Percentiles rank a stretch among this genome's conserved stretches.
Conservation (phyloP, 805 yeast species). For the Isabelozyma gotoi region DNA sequence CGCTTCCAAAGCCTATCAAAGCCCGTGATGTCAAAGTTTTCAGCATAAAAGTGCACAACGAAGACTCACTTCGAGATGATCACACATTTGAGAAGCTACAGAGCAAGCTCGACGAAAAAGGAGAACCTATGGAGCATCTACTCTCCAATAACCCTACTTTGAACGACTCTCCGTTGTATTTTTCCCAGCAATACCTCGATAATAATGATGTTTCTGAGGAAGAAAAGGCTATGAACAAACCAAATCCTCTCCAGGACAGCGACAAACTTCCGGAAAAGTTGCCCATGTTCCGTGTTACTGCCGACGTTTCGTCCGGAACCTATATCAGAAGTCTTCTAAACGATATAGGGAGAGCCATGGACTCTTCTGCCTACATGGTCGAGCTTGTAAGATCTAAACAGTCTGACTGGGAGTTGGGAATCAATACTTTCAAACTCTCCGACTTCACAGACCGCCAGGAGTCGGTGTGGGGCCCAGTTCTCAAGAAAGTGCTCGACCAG, state of each 20-base stretch:
- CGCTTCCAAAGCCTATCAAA: conserved; percentile 81
- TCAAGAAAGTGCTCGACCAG: conserved; percentile 50
- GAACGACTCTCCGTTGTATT: conserved; percentile 61
- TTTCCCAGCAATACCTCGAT: conserved; percentile 54
- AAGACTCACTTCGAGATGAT: conserved; percentile 51
- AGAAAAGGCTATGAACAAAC: conserved; percentile 38
- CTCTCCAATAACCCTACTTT: conserved; percentile 54
- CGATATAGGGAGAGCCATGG: conserved; percentile 81
- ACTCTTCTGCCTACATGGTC: conserved; percentile 86
- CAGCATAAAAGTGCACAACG: conserved; percentile 50
- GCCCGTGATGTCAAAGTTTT: conserved; percentile 67
- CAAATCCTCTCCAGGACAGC: conserved; percentile 37
- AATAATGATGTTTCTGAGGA: conserved; percentile 28
- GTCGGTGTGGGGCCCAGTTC: conserved; percentile 67
- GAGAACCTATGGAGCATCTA: conserved; percentile 42
- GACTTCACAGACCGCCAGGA: conserved; percentile 65
- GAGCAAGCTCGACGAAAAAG: conserved; percentile 49
- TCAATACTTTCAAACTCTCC: conserved; percentile 62
- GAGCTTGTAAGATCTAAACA: conserved; percentile 72
- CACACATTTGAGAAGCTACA: conserved; percentile 52
- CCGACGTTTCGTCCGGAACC: conserved; percentile 91
- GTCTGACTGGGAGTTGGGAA: conserved; percentile 78
- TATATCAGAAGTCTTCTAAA: conserved; percentile 87
- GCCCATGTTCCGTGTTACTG: conserved; percentile 69
- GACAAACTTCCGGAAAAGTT: conserved; percentile 48